Base-by-base conservation (phyloP, 352 stramenopile species). In the Phytophthora palmivora region DNA sequence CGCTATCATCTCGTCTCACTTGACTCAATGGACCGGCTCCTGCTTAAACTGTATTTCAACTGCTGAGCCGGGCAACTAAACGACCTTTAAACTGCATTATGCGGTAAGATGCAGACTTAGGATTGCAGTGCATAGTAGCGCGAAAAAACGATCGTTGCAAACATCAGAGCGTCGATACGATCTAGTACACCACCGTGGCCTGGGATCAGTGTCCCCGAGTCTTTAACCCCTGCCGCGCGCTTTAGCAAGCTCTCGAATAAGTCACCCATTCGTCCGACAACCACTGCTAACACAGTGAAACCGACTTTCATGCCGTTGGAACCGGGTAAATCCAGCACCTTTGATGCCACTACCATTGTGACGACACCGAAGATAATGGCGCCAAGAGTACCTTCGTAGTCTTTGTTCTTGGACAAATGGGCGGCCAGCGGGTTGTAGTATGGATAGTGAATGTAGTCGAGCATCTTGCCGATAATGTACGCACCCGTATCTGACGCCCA, bases 171-270 rank as follows among this genome's bases (percentile, higher is more conserved):
- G 63, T 99, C 95, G 16, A 98, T 88, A 19, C 94, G 87, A 63
- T 99, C 96, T 41, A 99, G 70, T n/a, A 98, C 84, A 11, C 94
- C 96, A 30, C 95, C 96, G 59, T 98, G 95, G 65, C 97, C 95
- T 1, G 96, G 95, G 57, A 98, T 96, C 10, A 99, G 66, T 44
- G 88, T 84, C 7, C 96, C 95, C 43, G 95, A 98, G 63, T 98
- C 94, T 65, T 98, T 98, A 28, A 99, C 75, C 0, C 84, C 88
- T 1, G 94, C 93, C 57, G 98, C 93, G 10, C 94, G 83, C 76
- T 99, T 98, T 24, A 99, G 65, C 72, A 99, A 93, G 32, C 86
- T 97, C 48, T 97, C 94, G n/a, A 97, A 98, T 32, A 99, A 72
- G 67, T 98, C 95, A 8, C 96, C 96, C 28, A 98, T 82, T 12